Evolutionary conservation across 2,329 filamentous ascomycete genomes (phyloP).

Genomic region (Ceratocystis albifundus): DNA sequence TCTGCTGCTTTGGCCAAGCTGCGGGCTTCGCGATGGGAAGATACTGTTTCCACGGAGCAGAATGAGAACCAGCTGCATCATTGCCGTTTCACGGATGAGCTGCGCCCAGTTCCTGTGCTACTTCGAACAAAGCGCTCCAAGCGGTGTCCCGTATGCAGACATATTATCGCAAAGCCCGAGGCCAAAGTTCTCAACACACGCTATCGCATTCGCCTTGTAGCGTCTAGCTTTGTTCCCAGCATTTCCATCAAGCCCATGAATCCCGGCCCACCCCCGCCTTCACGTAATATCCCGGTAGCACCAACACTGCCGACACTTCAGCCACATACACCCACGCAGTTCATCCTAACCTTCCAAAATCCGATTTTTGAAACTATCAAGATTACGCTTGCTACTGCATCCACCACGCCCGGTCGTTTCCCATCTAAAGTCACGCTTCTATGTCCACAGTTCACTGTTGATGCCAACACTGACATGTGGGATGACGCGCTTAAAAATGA

Average conservation of each 20-base stretch:
- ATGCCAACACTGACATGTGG: slow-evolving; percentile 76
- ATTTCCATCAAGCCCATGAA: slow-evolving; percentile 58
- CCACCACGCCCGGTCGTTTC: slow-evolving; percentile 64
- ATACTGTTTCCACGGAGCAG: slow-evolving; percentile 44
- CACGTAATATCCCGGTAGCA: slow-evolving; percentile 19
- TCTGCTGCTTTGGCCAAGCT: slow-evolving; percentile 49
- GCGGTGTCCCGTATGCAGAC: slow-evolving; percentile 80
- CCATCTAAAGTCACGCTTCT: slow-evolving; percentile 76
- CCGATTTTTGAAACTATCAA: slow-evolving; percentile 85
- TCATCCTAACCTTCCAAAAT: slow-evolving; percentile 82
- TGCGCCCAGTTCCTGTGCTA: slow-evolving; percentile 70
- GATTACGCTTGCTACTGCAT: slow-evolving; percentile 76
- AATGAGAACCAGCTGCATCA: slow-evolving; percentile 41
- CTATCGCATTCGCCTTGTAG: slow-evolving; percentile 86
- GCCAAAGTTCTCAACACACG: slow-evolving; percentile 77
- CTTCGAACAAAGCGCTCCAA: slow-evolving; percentile 88
- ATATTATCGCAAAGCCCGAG: slow-evolving; percentile 92
- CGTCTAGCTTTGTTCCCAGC: slow-evolving; percentile 74
- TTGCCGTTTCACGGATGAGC: slow-evolving; percentile 53
- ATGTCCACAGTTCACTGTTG: slow-evolving; percentile 88
- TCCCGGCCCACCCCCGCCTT: slow-evolving; percentile 23
- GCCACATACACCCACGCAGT: slow-evolving; percentile 53
- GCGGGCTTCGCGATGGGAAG: slow-evolving; percentile 49
- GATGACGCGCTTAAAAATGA: slow-evolving; percentile 66
- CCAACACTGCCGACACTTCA: slow-evolving; percentile 38